These are phyloP conservation scores for Fusarium veterinarium DNA, from an alignment of 2,329 filamentous ascomycete genomes.

Conservation along the genomic window DNA sequence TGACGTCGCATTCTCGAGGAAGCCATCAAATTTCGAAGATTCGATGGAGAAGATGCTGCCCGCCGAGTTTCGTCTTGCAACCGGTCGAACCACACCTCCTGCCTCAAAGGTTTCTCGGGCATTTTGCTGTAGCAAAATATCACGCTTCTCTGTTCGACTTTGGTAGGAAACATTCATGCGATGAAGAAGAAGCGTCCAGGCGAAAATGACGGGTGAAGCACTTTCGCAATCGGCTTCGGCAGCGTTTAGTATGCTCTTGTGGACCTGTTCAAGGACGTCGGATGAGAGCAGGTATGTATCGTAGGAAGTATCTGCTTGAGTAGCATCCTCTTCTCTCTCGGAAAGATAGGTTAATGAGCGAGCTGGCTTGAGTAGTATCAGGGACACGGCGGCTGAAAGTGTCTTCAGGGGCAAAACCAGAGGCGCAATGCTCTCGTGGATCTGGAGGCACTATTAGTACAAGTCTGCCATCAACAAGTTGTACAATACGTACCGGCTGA, in stretches of 20 bases:
- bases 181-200: conserved; percentile 83
- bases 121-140: conserved; percentile 68
- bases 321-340: conserved; percentile 53
- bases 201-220: conserved; percentile 79
- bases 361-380: conserved; percentile 76
- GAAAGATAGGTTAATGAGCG: conserved; percentile 61
- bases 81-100: conserved; percentile 54
- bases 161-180: conserved; percentile 74
- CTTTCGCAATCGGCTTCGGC: conserved; percentile 67
- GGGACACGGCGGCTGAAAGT: conserved; percentile 75
- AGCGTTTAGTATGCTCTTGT: conserved; percentile 74
- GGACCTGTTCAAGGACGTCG: conserved; percentile 77
- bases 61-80: conserved; percentile 67
- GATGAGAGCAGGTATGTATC: conserved; percentile 76
- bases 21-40: conserved; percentile 68
- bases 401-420: conserved; percentile 75
- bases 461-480: background rate
- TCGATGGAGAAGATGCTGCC: conserved; percentile 73
- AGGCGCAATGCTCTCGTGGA: conserved; percentile 57
- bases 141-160: conserved; percentile 69
- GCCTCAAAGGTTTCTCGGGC: conserved; percentile 68
- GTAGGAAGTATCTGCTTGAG: conserved; percentile 52
- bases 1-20: conserved; percentile 62
- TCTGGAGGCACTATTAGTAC: conserved; percentile 44
- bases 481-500: conserved; percentile 50